These are phyloP conservation scores for Chlamydomonas reinhardtii DNA, from an alignment of 163 green algal genomes.

Conservation along the genomic window DNA sequence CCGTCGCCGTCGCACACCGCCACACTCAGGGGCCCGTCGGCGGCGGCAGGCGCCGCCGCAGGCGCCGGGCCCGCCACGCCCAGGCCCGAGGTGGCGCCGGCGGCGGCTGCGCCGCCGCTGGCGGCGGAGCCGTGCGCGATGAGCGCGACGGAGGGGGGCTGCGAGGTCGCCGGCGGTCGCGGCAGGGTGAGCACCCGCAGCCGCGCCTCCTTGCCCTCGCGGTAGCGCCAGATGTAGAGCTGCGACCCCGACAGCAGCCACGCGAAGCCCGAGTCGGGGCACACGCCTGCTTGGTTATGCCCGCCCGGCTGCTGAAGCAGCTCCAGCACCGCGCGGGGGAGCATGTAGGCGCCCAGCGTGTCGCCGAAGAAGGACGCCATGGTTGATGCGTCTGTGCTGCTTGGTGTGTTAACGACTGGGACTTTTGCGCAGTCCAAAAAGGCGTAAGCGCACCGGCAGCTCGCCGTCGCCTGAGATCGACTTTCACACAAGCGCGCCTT, in stretches of 20 bases:
- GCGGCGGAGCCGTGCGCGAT: not conserved
- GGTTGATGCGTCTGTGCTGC: not conserved
- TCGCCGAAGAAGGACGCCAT: conserved; percentile 46
- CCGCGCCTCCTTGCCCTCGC: conserved; percentile 45
- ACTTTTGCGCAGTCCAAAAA: not conserved
- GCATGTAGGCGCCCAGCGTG: conserved; percentile 32
- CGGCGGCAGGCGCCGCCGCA: not conserved
- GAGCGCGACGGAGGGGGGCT: conserved; percentile 7
- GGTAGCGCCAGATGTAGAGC: conserved; percentile 45
- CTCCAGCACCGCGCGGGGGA: conserved; percentile 43
- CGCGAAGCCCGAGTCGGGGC: conserved; percentile 5
- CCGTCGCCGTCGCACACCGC: conserved; percentile 35
- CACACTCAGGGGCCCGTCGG: conserved; percentile 26
- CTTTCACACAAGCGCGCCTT: too few species aligned
- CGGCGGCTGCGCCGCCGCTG: not conserved
- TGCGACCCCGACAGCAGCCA: conserved; percentile 30
- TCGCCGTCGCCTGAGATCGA: too few species aligned
- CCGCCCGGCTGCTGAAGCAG: conserved; percentile 36
- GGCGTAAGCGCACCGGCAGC: too few species aligned
- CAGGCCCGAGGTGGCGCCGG: not conserved
- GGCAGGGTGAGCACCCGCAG: conserved; percentile 31
- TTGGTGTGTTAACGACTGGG: too few species aligned
- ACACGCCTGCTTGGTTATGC: conserved; percentile 22
- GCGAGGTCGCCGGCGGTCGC: not conserved
- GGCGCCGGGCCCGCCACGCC: not conserved